Conservation (phyloP, 2,329 filamentous ascomycete genomes). For the Alternaria burnsii region DNA sequence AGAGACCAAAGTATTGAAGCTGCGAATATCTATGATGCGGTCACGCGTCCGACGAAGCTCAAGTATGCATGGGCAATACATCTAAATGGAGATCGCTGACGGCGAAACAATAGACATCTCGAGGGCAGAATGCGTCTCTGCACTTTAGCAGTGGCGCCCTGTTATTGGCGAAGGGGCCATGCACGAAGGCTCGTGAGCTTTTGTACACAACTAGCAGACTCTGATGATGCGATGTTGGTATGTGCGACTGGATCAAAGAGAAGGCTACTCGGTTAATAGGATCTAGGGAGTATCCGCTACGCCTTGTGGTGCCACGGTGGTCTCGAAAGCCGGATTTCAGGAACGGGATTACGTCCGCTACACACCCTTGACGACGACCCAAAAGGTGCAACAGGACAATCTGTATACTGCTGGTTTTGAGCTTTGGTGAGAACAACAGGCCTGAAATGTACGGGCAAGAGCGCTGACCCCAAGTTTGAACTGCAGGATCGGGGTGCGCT, state of each 20-base stretch:
- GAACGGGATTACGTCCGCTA: constrained; percentile 33
- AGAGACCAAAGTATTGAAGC: constrained; percentile 33
- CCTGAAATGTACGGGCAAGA: background rate
- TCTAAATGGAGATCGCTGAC: constrained; percentile 5
- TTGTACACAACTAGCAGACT: constrained; percentile 37
- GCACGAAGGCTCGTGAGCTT: constrained; percentile 34
- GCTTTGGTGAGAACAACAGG: constrained; percentile 15
- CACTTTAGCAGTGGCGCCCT: constrained; percentile 34
- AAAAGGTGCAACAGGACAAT: background rate
- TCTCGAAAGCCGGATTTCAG: constrained; percentile 40
- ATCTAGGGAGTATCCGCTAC: constrained; percentile 36
- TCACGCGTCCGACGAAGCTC: constrained; percentile 34
- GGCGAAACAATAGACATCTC: constrained; percentile 15
- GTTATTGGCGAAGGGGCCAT: constrained; percentile 41
- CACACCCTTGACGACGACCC: constrained; percentile 10
- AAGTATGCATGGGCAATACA: constrained; percentile 22
- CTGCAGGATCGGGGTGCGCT: constrained; percentile 23
- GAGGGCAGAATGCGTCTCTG: constrained; percentile 28
- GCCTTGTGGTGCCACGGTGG: constrained; percentile 32
- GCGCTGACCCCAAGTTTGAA: constrained; percentile 5
- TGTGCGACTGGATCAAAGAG: constrained; percentile 7
- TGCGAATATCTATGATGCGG: constrained; percentile 26
- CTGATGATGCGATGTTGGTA: constrained; percentile 32
- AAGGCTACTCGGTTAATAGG: constrained; percentile 2
- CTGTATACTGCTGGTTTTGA: constrained; percentile 20